phyloP scores from a whole-genome alignment of 495 filamentous ascomycete genomes.

The Neurospora pannonica region DNA sequence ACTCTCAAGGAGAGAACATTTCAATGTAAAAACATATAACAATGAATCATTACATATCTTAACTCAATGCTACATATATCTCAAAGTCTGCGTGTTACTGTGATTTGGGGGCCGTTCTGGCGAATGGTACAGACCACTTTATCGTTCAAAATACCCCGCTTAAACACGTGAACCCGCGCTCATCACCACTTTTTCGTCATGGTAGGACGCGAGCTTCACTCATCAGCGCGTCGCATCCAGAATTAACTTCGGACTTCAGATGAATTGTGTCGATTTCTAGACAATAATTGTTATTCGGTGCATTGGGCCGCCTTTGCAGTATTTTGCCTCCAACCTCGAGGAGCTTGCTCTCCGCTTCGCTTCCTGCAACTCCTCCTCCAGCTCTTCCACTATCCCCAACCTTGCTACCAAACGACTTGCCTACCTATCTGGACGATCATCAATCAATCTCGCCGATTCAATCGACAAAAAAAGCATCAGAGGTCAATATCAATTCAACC shows the following conservation, averaged over 20 bases:
- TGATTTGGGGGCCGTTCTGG: background rate
- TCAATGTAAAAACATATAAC: background rate
- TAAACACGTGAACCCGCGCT: background rate
- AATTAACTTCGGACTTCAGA: background rate
- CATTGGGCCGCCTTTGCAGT: background rate
- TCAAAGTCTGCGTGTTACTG: background rate
- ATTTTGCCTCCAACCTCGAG: background rate
- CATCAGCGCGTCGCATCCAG: background rate
- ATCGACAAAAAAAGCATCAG: background rate
- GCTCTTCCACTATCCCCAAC: background rate
- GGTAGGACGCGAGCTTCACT: background rate
- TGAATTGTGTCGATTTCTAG: background rate
- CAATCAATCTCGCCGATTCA: background rate
- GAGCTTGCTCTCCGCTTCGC: background rate
- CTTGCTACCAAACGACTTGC: background rate
- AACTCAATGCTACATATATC: background rate
- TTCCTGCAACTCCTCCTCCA: background rate
- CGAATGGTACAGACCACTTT: background rate
- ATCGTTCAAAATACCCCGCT: background rate
- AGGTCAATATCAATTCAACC: background rate
- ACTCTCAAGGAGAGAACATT: background rate
- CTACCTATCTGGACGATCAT: background rate
- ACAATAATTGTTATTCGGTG: background rate
- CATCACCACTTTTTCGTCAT: background rate
- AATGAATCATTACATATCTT: background rate